These are phyloP conservation scores for Allantophomopsis cytisporea DNA, from an alignment of 2,329 filamentous ascomycete genomes.

Conservation along the genomic window DNA sequence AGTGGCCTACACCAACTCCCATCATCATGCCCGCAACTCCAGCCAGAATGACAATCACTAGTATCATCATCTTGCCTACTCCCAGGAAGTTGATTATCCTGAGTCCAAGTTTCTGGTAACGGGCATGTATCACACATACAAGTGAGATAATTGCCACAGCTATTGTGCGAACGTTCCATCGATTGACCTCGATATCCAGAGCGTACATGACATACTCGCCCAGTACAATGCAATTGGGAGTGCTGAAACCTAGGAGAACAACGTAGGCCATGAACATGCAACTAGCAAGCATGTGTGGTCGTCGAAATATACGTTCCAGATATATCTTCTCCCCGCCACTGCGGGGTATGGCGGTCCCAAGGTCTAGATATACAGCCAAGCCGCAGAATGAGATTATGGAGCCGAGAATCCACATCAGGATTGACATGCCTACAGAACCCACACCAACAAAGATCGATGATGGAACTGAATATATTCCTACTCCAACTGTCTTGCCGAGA, in stretches of 20 bases:
- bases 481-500: slow-evolving; percentile 24
- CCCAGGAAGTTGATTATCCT: slow-evolving; percentile 33
- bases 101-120: slow-evolving; percentile 30
- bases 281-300: slow-evolving; percentile 35
- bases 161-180: slow-evolving; percentile 34
- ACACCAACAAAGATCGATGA: slow-evolving; percentile 39
- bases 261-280: slow-evolving; percentile 37
- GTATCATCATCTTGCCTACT: slow-evolving; percentile 32
- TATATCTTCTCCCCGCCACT: slow-evolving; percentile 38
- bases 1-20: slow-evolving; percentile 15
- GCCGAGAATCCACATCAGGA: slow-evolving; percentile 40
- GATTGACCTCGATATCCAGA: slow-evolving; percentile 21
- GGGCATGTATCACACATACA: slow-evolving; percentile 31
- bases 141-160: slow-evolving; percentile 30
- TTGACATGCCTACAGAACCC: slow-evolving; percentile 37
- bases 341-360: slow-evolving; percentile 28
- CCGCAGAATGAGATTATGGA: slow-evolving; percentile 29
- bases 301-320: slow-evolving; percentile 35
- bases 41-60: slow-evolving; percentile 29
- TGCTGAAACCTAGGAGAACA: slow-evolving; percentile 34
- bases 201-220: slow-evolving; percentile 36
- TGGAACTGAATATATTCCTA: slow-evolving; percentile 39
- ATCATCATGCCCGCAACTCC: slow-evolving; percentile 23
- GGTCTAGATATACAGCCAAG: slow-evolving; percentile 29
- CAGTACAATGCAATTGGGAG: slow-evolving; percentile 36